Evolutionary conservation across 192 early-diverging fungal species (phyloP), one percentile per base, ranked within the genome.

Genomic region (Podila epicladia): DNA sequence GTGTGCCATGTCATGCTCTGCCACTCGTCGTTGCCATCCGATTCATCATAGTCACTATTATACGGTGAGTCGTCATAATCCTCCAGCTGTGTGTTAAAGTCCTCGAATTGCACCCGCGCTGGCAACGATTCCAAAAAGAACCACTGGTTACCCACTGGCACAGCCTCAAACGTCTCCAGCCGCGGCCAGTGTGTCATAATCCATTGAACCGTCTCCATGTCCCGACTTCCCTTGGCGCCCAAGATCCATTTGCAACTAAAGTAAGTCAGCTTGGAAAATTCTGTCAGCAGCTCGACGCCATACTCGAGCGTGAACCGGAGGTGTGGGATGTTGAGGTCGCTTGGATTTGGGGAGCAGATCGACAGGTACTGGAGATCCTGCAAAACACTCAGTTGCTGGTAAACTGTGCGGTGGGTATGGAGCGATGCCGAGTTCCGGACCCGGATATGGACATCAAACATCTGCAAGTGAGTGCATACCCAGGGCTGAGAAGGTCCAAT

Each of bases 391-490:
- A 76, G 48, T 17, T 62, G 58, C 15, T 28, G 26, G 49, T 70
- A 76, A n/a, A 76, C 62, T 1, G 37, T 15, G 12, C n/a, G 26
- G 41, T 53, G 26, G 13, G 12, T 63, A 31, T 49, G 15, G 3
- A 12, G 29, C 28, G 37, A 19, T 1, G 22, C 28, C 26, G 38
- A 35, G 13, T 49, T 41, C 22, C 24, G 35, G n/a, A 67, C 48
- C 29, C 26, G n/a, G 15, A 79, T 67, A 0, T 69, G 69, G n/a
- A 79, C 55, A 31, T 79, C 75, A 58, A 79, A 72, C 69, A 72
- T 58, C 28, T 68, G 69, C 12, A 79, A 22, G 28, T 35, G n/a
- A 12, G 22, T 58, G 61, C 75, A 79, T 0, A 58, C 61, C 75
- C 75, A 79, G 9, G 65, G 64, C 32, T 62, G 45, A 28, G 29